Conservation (phyloP, 2,329 filamentous ascomycete species). For the Hirsutella minnesotensis region DNA sequence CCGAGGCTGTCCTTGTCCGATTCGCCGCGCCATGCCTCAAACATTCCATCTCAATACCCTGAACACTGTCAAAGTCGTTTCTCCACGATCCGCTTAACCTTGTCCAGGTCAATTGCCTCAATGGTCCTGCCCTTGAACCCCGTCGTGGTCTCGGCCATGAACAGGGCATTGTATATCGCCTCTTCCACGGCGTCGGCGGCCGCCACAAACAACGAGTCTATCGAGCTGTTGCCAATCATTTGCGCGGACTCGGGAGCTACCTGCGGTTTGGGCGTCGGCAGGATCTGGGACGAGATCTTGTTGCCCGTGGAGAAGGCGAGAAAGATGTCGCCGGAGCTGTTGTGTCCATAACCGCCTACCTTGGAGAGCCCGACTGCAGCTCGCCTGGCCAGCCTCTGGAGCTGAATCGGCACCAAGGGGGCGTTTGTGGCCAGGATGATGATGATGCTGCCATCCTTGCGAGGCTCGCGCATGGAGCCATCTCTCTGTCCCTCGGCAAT, state of each 20-base stretch:
- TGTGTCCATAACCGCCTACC: conserved; percentile 49
- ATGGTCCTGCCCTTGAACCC: conserved; percentile 37
- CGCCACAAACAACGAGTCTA: conserved; percentile 50
- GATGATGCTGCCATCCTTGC: conserved; percentile 23
- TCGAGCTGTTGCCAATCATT: conserved; percentile 41
- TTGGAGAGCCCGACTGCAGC: conserved; percentile 49
- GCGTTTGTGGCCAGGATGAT: conserved; percentile 20
- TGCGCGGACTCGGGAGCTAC: conserved; percentile 12
- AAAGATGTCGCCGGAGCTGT: conserved; percentile 55
- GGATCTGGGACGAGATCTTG: conserved; percentile 25
- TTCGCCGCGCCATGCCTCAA: too few species aligned
- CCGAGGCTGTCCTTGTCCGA: too few species aligned
- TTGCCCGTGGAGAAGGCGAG: conserved; percentile 54
- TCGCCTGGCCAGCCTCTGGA: conserved; percentile 41
- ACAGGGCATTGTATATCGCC: conserved; percentile 52
- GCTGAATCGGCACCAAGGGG: conserved; percentile 18
- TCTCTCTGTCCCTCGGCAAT: conserved; percentile 1
- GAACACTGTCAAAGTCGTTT: conserved; percentile 21
- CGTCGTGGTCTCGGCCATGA: conserved; percentile 46
- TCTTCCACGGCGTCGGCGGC: conserved; percentile 52
- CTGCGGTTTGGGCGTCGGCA: conserved; percentile 1
- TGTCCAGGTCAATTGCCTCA: conserved; percentile 35
- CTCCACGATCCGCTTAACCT: conserved; percentile 32
- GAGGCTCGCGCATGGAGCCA: conserved; percentile 13
- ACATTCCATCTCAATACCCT: too few species aligned